phyloP scores from a whole-genome alignment of 306 rosid genomes.

The Cercis canadensis region DNA sequence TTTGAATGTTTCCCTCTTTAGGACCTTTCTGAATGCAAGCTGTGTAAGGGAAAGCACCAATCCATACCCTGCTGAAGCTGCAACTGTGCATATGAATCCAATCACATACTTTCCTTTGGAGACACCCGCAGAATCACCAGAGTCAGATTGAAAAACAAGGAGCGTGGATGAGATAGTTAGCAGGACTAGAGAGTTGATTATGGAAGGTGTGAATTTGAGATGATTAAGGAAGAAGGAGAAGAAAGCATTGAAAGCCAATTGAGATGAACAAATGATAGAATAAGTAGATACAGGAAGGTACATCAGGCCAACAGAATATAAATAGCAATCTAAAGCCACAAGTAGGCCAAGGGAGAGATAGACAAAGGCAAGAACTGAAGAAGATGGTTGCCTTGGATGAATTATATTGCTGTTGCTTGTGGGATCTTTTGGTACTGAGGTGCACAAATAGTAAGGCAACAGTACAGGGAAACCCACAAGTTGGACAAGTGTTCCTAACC shows the following conservation, averaged over 20 bases:
- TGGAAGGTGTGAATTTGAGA: conserved; percentile 43
- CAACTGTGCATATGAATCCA: conserved; percentile 55
- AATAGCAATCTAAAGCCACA: conserved; percentile 31
- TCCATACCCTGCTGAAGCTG: conserved; percentile 47
- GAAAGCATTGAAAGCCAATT: conserved; percentile 53
- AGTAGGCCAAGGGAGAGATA: conserved; percentile 24
- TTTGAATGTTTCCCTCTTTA: conserved; percentile 48
- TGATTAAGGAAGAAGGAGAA: conserved; percentile 57
- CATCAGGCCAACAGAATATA: conserved; percentile 47
- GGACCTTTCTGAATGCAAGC: conserved; percentile 42
- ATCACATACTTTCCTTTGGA: conserved; percentile 39
- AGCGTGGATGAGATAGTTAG: conserved; percentile 54
- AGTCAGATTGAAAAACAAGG: conserved; percentile 41
- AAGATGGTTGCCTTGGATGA: conserved; percentile 1
- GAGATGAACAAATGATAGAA: conserved; percentile 49
- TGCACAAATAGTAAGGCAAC: conserved; percentile 34
- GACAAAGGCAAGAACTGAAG: conserved; percentile 19
- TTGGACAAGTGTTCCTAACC: conserved; percentile 44
- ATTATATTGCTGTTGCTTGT: not conserved
- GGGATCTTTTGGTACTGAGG: conserved; percentile 15
- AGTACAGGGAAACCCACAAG: conserved; percentile 51
- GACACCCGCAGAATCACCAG: conserved; percentile 1
- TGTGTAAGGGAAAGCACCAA: conserved; percentile 46
- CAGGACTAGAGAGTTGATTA: conserved; percentile 51
- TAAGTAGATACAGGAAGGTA: conserved; percentile 58